Conservation (phyloP, 305 asterid genomes). For the Fraxinus nigra region DNA sequence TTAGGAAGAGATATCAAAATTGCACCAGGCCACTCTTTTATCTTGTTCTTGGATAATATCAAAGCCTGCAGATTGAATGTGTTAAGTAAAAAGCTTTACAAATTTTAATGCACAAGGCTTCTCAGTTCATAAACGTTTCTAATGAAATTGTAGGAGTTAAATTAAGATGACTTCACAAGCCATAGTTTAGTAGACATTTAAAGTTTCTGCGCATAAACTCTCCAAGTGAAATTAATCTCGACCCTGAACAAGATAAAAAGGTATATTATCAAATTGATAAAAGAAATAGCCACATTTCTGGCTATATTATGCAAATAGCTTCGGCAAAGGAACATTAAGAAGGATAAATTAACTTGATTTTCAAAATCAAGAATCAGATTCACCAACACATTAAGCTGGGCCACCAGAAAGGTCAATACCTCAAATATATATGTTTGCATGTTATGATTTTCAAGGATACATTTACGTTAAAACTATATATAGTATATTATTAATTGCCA, state of each 20-base stretch:
- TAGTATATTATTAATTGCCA: not conserved
- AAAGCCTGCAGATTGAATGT: slow-evolving; percentile 50
- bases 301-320: slow-evolving; percentile 9
- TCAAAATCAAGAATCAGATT: not conserved
- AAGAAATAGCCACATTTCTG: slow-evolving; percentile 14
- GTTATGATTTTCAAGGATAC: slow-evolving; percentile 6
- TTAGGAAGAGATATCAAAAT: slow-evolving; percentile 65
- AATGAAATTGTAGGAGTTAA: slow-evolving; percentile 3
- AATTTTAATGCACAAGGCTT: slow-evolving; percentile 7
- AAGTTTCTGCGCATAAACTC: not conserved
- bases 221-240: not conserved
- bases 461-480: not conserved
- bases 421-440: not conserved
- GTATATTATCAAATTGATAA: not conserved
- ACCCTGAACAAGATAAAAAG: slow-evolving; percentile 5
- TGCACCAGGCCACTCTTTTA: slow-evolving; percentile 81
- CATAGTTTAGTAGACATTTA: not conserved
- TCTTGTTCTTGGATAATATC: slow-evolving; percentile 87
- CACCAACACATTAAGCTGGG: slow-evolving; percentile 17
- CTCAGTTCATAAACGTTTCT: slow-evolving; percentile 8
- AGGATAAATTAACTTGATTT: not conserved
- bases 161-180: slow-evolving; percentile 12
- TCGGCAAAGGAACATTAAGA: slow-evolving; percentile 16
- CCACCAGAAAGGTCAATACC: not conserved
- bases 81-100: slow-evolving; percentile 19